Evolutionary conservation across 2,329 filamentous ascomycete genomes (phyloP).

Genomic region (Neonectria neomacrospora): DNA sequence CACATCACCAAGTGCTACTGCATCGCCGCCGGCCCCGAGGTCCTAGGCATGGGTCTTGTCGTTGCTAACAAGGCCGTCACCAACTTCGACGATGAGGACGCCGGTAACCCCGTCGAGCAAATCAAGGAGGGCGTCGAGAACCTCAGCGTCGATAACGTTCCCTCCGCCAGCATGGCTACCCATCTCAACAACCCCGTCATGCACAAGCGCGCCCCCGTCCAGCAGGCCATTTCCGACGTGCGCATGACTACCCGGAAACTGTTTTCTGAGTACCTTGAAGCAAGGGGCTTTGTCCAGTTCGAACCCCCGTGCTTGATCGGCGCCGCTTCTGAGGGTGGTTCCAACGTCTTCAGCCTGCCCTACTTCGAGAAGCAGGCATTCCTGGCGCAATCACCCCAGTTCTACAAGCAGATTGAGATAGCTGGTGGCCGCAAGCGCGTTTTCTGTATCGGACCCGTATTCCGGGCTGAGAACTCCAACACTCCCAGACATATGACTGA

Average conservation of each 20-base stretch:
- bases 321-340: slow-evolving; percentile 90
- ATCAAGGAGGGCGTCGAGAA: slow-evolving; percentile 57
- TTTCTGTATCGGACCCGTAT: slow-evolving; percentile 82
- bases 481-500: slow-evolving; percentile 88
- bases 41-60: slow-evolving; percentile 68
- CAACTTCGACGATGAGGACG: slow-evolving; percentile 69
- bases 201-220: slow-evolving; percentile 90
- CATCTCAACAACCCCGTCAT: slow-evolving; percentile 92
- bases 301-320: slow-evolving; percentile 91
- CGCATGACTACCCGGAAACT: slow-evolving; percentile 71
- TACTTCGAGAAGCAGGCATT: slow-evolving; percentile 90
- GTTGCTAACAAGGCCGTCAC: slow-evolving; percentile 65
- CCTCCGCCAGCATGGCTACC: slow-evolving; percentile 83
- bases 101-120: slow-evolving; percentile 54
- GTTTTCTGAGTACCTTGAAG: slow-evolving; percentile 82
- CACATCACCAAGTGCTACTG: slow-evolving; percentile 89
- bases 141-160: slow-evolving; percentile 59
- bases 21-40: slow-evolving; percentile 70
- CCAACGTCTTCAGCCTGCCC: slow-evolving; percentile 88
- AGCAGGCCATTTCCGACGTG: slow-evolving; percentile 78
- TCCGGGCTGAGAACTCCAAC: slow-evolving; percentile 87
- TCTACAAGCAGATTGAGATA: slow-evolving; percentile 90
- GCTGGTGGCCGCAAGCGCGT: slow-evolving; percentile 81
- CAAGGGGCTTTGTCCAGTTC: slow-evolving; percentile 81
- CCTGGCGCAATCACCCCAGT: slow-evolving; percentile 83